Evolutionary conservation across 805 yeast species (phyloP).

Genomic region (Wickerhamomyces sydowiorum): DNA sequence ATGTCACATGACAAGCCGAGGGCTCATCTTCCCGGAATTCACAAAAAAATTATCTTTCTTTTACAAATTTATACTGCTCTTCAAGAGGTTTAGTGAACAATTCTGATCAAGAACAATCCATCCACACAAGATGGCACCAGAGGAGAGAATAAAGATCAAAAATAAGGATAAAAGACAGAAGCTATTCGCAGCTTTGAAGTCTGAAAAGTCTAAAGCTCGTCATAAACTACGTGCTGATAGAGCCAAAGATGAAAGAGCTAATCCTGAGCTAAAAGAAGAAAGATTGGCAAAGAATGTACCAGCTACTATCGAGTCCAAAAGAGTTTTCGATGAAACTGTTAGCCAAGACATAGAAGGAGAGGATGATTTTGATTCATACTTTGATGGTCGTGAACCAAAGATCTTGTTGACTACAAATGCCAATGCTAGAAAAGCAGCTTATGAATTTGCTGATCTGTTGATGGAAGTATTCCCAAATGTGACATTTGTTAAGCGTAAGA

Average conservation of each 20-base stretch:
- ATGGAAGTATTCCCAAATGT: conserved; percentile 82
- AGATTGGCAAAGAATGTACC: conserved; percentile 43
- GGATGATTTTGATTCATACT: conserved; percentile 22
- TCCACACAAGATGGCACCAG: conserved; percentile 12
- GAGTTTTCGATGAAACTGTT: conserved; percentile 23
- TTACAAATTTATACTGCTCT: too few relatives aligned
- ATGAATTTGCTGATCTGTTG: conserved; percentile 82
- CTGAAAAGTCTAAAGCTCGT: conserved; percentile 67
- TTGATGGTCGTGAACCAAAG: conserved; percentile 51
- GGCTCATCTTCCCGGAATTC: background rate
- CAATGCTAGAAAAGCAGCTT: conserved; percentile 79
- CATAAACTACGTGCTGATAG: conserved; percentile 75
- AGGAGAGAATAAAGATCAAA: conserved; percentile 44
- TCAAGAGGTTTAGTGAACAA: too few relatives aligned
- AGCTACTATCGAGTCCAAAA: conserved; percentile 21
- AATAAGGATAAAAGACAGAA: conserved; percentile 80
- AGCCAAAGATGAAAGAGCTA: conserved; percentile 79
- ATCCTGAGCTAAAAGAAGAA: conserved; percentile 77
- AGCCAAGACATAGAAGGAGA: conserved; percentile 24
- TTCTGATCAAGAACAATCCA: background rate
- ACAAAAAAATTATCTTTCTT: background rate
- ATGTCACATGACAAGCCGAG: background rate
- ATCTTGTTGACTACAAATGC: conserved; percentile 86
- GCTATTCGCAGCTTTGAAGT: conserved; percentile 66
- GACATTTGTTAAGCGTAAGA: conserved; percentile 81